phyloP scores from a whole-genome alignment of 495 filamentous ascomycete genomes.

The Mytilinidion resinicola region DNA sequence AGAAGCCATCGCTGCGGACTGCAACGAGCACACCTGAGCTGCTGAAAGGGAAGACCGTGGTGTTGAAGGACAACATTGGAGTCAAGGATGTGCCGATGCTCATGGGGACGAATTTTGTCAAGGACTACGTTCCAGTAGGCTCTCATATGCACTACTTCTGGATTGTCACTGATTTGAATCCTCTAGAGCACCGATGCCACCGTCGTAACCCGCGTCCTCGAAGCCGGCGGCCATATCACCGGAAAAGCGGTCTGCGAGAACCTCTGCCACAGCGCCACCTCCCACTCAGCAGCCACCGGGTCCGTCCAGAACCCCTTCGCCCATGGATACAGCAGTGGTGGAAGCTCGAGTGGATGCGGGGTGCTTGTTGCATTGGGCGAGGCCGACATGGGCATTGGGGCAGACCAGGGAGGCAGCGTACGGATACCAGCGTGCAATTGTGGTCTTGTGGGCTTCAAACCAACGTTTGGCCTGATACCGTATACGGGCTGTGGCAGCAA shows the following conservation, averaged over 20 bases:
- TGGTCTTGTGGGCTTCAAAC: conserved; percentile 39
- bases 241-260: conserved; percentile 41
- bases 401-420: conserved; percentile 57
- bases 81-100: conserved; percentile 31
- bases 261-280: conserved; percentile 35
- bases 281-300: conserved; percentile 35
- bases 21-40: conserved; percentile 4
- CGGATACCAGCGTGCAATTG: conserved; percentile 44
- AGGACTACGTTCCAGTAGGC: conserved; percentile 23
- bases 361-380: conserved; percentile 46
- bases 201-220: conserved; percentile 43
- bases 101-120: conserved; percentile 29
- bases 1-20: background rate
- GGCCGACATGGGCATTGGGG: conserved; percentile 52
- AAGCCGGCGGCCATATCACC: conserved; percentile 36
- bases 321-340: conserved; percentile 44
- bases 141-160: no score
- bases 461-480: conserved; percentile 37
- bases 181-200: conserved; percentile 34
- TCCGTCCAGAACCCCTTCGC: conserved; percentile 38
- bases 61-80: conserved; percentile 31
- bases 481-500: conserved; percentile 33
- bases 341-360: conserved; percentile 52
- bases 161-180: no score
- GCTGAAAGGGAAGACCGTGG: conserved; percentile 26